Evolutionary conservation across 2,329 filamentous ascomycete genomes (phyloP).

Genomic region (Colletotrichum acutatum): DNA sequence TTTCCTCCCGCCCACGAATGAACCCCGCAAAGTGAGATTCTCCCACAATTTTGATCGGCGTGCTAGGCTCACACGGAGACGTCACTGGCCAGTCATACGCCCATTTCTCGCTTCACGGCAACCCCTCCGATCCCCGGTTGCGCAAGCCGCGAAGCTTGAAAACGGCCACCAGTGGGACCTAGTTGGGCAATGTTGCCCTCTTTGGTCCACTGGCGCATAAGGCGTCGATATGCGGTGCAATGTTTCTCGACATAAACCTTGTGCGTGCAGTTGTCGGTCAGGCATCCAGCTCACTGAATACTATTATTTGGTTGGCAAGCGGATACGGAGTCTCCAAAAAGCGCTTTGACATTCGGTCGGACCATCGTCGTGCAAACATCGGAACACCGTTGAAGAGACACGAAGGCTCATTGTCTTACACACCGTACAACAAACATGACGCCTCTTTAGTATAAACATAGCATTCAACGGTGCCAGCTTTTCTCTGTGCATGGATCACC

Average conservation of each 20-base stretch:
- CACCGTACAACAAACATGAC: not conserved
- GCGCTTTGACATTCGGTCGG: not conserved
- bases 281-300: not conserved
- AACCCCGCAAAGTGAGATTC: slow-evolving; percentile 1
- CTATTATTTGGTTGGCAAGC: not conserved
- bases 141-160: slow-evolving; percentile 9
- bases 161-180: not conserved
- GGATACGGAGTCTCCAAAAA: not conserved
- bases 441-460: not conserved
- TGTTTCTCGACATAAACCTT: not conserved
- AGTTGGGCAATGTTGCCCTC: not conserved
- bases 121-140: not conserved
- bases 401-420: not conserved
- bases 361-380: not conserved
- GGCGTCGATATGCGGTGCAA: not conserved
- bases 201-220: not conserved
- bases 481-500: not conserved
- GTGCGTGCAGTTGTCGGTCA: not conserved
- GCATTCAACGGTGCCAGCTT: not conserved
- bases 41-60: not conserved
- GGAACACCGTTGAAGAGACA: not conserved
- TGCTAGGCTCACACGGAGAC: slow-evolving; percentile 11
- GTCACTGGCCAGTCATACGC: slow-evolving; percentile 9
- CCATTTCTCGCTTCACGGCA: not conserved
- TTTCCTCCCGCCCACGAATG: not conserved